These are phyloP conservation scores for Linderniella brevidens DNA, from an alignment of 257 asterid species.

Conservation along the genomic window DNA sequence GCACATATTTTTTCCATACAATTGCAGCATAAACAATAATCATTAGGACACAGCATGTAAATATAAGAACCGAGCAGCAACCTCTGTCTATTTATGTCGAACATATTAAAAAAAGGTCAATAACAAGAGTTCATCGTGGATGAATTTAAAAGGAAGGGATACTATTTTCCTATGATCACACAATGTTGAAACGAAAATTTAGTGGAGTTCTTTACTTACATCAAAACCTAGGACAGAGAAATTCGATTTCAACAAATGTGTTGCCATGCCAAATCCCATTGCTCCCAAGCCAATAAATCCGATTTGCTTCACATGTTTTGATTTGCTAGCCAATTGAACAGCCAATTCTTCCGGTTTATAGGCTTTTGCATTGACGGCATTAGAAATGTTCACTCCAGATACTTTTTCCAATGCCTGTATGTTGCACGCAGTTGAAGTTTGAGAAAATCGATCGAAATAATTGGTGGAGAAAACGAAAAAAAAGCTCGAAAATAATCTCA, in stretches of 20 bases:
- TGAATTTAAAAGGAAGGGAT: no score
- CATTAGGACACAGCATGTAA: no score
- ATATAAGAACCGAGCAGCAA: no score
- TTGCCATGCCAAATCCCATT: slow-evolving; percentile 99
- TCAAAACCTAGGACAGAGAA: slow-evolving; percentile 71
- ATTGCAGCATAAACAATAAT: no score
- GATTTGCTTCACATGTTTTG: slow-evolving; percentile 43
- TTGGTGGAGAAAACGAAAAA: slow-evolving; percentile 7
- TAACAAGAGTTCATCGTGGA: no score
- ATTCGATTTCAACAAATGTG: slow-evolving; percentile 72
- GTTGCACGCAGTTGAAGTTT: slow-evolving; percentile 10
- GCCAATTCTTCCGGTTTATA: slow-evolving; percentile 77
- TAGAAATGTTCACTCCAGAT: slow-evolving; percentile 51
- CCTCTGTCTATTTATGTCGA: no score
- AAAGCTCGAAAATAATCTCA: slow-evolving; percentile 8
- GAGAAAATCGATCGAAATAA: slow-evolving; percentile 3
- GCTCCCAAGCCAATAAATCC: slow-evolving; percentile 99
- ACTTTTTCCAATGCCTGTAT: slow-evolving; percentile 75
- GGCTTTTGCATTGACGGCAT: slow-evolving; percentile 44
- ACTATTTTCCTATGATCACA: no score
- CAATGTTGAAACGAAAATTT: no score
- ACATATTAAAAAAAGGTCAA: no score
- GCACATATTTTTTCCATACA: no score
- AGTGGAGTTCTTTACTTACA: slow-evolving; percentile 33
- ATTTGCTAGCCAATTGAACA: slow-evolving; percentile 31